Base-by-base conservation (phyloP, 495 filamentous ascomycete species). In the Chaetomium cochliodes region DNA sequence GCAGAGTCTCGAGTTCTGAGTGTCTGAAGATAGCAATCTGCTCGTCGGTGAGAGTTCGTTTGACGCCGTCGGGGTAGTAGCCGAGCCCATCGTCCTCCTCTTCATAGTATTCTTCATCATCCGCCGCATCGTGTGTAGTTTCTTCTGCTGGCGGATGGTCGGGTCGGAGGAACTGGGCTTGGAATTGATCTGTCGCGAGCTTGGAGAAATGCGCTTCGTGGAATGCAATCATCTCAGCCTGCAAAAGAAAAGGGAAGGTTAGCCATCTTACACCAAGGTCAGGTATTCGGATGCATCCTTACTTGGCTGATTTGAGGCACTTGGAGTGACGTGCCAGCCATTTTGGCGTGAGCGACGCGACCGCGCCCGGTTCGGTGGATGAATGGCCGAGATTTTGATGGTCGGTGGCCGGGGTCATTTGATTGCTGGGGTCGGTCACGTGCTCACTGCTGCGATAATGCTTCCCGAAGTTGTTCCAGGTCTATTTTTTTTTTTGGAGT, bases 21-120 rank as follows among this genome's bases (percentile, higher is more conserved):
- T 94, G 90, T 63, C 94, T 81, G 72, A 98, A 97, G 46, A 96
- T 94, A 20, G 82, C 86, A 51, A 97, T 91, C 76, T 98, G 90
- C 62, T 91, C 90, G 73, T 97, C 91, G 2, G 96, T 98, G 57
- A 98, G 79, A 8, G 92, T 97, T 7, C 96, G 87, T 73, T 96
- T 96, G 60, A 87, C 85, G 16, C 96, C 93, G 67, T 98, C 93
- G 7, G 84, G 79, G 71, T 97, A 98, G 75, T 92, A 94, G 25
- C 93, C 96, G 15, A 97, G 82, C 9, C 80, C 88, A 67, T 94
- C 89, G 18, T 88, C 83, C 5, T 83, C 80, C 13, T 82, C 73
- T 8, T 76, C 67, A 9, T 75, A 62, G 20, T 80, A 64, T 4
- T 74, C 65, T 8, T 80, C 68, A 30, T 79, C 71, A 23, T 79